These are phyloP conservation scores for Candida anutae DNA, from an alignment of 1,139 yeast genomes.

Conservation along the genomic window DNA sequence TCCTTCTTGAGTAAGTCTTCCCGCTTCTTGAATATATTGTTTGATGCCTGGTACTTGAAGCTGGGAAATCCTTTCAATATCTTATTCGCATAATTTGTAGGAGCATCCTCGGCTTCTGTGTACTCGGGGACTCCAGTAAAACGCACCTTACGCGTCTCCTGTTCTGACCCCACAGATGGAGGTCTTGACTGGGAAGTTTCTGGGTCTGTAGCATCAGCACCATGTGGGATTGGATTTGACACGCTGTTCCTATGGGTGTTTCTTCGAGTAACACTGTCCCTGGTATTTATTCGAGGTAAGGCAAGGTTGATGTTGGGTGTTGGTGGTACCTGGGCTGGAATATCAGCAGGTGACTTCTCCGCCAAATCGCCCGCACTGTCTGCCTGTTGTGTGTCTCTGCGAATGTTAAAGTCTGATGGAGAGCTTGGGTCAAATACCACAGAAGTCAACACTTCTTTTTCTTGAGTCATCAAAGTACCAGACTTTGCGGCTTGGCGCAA, in stretches of 20 bases:
- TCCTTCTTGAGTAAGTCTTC: slow-evolving; percentile 43
- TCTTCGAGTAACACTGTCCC: slow-evolving; percentile 26
- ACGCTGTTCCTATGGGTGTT: slow-evolving; percentile 28
- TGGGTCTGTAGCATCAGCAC: slow-evolving; percentile 4
- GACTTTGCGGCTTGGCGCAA: slow-evolving; percentile 32
- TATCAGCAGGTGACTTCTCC: slow-evolving; percentile 3
- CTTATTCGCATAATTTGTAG: slow-evolving; percentile 38
- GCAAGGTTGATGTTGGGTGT: no score
- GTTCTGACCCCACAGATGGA: slow-evolving; percentile 5
- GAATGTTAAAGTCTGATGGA: slow-evolving; percentile 22
- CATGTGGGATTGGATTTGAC: slow-evolving; percentile 7
- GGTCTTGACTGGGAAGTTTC: slow-evolving; percentile 7
- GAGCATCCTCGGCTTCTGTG: slow-evolving; percentile 49
- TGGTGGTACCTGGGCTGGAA: slow-evolving; percentile 3
- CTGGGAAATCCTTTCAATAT: slow-evolving; percentile 42
- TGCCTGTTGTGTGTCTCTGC: slow-evolving; percentile 12
- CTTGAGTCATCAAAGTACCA: slow-evolving; percentile 34
- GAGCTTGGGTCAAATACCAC: slow-evolving; percentile 37
- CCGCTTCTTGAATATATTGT: slow-evolving; percentile 21
- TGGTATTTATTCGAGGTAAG: slow-evolving; percentile 8
- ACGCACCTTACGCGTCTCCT: slow-evolving; percentile 30
- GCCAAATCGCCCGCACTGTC: no score
- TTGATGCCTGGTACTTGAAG: slow-evolving; percentile 19
- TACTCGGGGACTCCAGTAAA: slow-evolving; percentile 48
- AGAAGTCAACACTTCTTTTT: slow-evolving; percentile 26